Conservation (phyloP, 331 rosid species). For the Malus hybrid region DNA sequence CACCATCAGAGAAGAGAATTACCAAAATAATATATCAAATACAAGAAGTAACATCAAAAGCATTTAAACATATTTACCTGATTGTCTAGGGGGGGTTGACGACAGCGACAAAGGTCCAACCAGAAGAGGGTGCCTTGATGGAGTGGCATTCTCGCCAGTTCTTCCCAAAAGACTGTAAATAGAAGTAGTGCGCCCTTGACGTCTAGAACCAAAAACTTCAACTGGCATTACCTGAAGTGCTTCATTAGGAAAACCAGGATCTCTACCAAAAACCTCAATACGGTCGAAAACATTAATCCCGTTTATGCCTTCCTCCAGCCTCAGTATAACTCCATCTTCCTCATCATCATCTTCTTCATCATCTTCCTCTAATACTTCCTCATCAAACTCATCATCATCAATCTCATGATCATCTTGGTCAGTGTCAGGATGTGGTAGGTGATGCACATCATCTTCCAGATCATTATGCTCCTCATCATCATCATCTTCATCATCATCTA, state of each 20-base stretch:
- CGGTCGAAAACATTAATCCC: slow-evolving; percentile 97
- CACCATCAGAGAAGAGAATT: slow-evolving; percentile 1
- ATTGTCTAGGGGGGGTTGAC: slow-evolving; percentile 43
- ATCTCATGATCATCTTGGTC: slow-evolving; percentile 97
- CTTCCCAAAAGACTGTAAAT: slow-evolving; percentile 95
- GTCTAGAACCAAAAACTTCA: slow-evolving; percentile 96
- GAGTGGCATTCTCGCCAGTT: slow-evolving; percentile 71
- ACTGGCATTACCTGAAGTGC: slow-evolving; percentile 95
- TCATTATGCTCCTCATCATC: slow-evolving; percentile 95
- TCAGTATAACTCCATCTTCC: slow-evolving; percentile 85
- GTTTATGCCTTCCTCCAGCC: slow-evolving; percentile 97
- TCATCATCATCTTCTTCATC: slow-evolving; percentile 96
- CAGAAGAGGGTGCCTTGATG: slow-evolving; percentile 88
- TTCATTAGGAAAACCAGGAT: slow-evolving; percentile 76
- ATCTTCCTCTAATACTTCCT: slow-evolving; percentile 87
- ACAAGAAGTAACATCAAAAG: slow-evolving; percentile 1
- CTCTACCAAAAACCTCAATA: slow-evolving; percentile 95
- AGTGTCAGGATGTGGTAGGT: slow-evolving; percentile 82
- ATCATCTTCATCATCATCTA: slow-evolving; percentile 71
- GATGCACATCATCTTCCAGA: slow-evolving; percentile 88
- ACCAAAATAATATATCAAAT: not conserved
- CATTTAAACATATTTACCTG: slow-evolving; percentile 34
- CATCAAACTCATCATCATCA: slow-evolving; percentile 91
- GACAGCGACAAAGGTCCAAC: slow-evolving; percentile 71
- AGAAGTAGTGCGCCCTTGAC: slow-evolving; percentile 94